A percentile compares a stretch with the other conserved stretches of the same genome.
Evolutionary conservation across 2,329 filamentous ascomycete genomes (phyloP).

Genomic region (Oidium heveae): DNA sequence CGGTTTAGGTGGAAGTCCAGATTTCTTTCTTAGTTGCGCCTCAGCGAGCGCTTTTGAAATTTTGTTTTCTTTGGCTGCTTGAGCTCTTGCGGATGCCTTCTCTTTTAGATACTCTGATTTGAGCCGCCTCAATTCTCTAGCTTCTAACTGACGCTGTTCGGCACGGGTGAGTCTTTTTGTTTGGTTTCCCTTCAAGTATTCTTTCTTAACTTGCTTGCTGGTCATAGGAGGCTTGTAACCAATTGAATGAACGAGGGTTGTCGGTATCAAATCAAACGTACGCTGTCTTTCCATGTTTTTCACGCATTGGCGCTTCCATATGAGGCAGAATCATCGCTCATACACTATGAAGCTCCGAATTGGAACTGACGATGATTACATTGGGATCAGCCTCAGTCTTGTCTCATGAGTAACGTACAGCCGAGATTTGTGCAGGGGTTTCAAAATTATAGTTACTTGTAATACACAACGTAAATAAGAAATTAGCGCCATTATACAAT

Average conservation of each 20-base stretch:
- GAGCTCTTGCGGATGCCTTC: slow-evolving; percentile 26
- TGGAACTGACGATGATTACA: no score
- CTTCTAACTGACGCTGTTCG: slow-evolving; percentile 16
- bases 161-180: slow-evolving; percentile 18
- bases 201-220: slow-evolving; percentile 22
- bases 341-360: neutral
- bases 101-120: slow-evolving; percentile 28
- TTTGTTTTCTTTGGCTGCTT: slow-evolving; percentile 26
- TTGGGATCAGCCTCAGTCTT: no score
- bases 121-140: slow-evolving; percentile 18
- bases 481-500: no score
- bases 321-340: neutral
- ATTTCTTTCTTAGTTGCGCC: slow-evolving; percentile 23
- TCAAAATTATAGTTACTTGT: no score
- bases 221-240: slow-evolving; percentile 20
- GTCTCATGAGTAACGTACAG: no score
- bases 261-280: slow-evolving; percentile 21
- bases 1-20: slow-evolving; percentile 24
- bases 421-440: no score
- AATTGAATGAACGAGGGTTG: slow-evolving; percentile 7
- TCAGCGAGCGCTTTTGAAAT: slow-evolving; percentile 26
- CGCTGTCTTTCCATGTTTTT: slow-evolving; percentile 8
- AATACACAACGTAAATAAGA: no score
- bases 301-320: neutral
- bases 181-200: slow-evolving; percentile 19